phyloP scores from a whole-genome alignment of 768 basidiomycete species.

The Punctularia strigosozonata region DNA sequence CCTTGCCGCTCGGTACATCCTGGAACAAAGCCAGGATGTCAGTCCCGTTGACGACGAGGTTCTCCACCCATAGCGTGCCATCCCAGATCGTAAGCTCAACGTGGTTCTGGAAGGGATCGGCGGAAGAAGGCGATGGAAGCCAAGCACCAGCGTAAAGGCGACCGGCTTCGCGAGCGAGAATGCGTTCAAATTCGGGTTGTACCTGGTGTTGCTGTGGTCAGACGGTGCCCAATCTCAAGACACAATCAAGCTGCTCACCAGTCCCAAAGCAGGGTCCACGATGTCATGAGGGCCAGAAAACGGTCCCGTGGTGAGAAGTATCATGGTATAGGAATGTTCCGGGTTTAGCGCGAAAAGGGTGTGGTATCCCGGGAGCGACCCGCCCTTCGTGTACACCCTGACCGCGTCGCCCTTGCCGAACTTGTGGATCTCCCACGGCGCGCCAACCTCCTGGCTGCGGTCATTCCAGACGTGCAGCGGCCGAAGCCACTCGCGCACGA shows the following conservation, averaged over 20 bases:
- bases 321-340: slow-evolving; percentile 7
- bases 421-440: slow-evolving; percentile 14
- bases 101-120: too few species aligned
- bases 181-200: slow-evolving; percentile 11
- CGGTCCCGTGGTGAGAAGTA: slow-evolving; percentile 7
- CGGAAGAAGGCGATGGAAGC: too few species aligned
- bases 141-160: neutral
- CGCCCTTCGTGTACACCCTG: too few species aligned
- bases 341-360: slow-evolving; percentile 8
- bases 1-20: too few species aligned
- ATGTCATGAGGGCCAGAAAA: slow-evolving; percentile 4
- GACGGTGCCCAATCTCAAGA: slow-evolving; percentile 4
- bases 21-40: neutral
- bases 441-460: slow-evolving; percentile 10
- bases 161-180: neutral
- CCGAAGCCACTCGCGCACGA: slow-evolving; percentile 15
- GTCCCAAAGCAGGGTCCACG: too few species aligned
- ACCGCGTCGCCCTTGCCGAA: too few species aligned
- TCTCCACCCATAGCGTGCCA: neutral
- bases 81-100: neutral
- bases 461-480: slow-evolving; percentile 14
- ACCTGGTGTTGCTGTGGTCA: too few species aligned
- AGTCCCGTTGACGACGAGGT: neutral
- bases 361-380: slow-evolving; percentile 7
- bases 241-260: too few species aligned